Evolutionary conservation across 2,329 filamentous ascomycete species (phyloP).

Genomic region (Xylariaceae sp.): DNA sequence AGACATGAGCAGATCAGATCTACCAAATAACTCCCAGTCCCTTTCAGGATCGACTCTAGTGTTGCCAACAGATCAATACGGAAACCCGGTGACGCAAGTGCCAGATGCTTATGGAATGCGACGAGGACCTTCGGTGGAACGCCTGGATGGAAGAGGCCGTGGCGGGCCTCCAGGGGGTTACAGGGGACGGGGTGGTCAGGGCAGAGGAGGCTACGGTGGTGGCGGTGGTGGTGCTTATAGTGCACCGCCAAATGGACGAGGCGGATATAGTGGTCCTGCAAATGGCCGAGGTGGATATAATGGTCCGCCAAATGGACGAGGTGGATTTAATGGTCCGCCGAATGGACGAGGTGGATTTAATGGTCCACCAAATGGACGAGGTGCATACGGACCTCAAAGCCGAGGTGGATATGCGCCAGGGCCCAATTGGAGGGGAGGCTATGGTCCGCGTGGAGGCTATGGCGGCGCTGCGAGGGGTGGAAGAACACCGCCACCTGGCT

Average conservation of each 20-base stretch:
- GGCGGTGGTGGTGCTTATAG: conserved; percentile 43
- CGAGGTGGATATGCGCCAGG: conserved; percentile 32
- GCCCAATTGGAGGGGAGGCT: conserved; percentile 36
- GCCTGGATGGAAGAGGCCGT: conserved; percentile 51
- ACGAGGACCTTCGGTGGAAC: conserved; percentile 45
- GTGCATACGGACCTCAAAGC: conserved; percentile 30
- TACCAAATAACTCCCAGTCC: conserved; percentile 35
- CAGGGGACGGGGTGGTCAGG: conserved; percentile 50
- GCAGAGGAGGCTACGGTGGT: conserved; percentile 38
- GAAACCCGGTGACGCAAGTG: conserved; percentile 49
- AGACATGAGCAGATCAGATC: conserved; percentile 38
- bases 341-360: conserved; percentile 33
- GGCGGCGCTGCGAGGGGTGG: conserved; percentile 14
- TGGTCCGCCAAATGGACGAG: conserved; percentile 31
- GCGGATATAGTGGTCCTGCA: conserved; percentile 41
- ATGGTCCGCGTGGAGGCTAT: conserved; percentile 17
- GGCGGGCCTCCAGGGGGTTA: conserved; percentile 48
- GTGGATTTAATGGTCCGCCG: conserved; percentile 32
- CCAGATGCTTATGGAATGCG: conserved; percentile 46
- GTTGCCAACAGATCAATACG: conserved; percentile 56
- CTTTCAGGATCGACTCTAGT: conserved; percentile 40
- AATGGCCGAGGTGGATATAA: conserved; percentile 36
- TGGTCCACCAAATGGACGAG: conserved; percentile 31
- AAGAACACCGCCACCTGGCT: conserved; percentile 41
- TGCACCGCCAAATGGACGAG: conserved; percentile 43